Percentiles rank a stretch among this genome's conserved stretches.
Conservation (phyloP, 108 stramenopile species). For the Skeletonema costatum region DNA sequence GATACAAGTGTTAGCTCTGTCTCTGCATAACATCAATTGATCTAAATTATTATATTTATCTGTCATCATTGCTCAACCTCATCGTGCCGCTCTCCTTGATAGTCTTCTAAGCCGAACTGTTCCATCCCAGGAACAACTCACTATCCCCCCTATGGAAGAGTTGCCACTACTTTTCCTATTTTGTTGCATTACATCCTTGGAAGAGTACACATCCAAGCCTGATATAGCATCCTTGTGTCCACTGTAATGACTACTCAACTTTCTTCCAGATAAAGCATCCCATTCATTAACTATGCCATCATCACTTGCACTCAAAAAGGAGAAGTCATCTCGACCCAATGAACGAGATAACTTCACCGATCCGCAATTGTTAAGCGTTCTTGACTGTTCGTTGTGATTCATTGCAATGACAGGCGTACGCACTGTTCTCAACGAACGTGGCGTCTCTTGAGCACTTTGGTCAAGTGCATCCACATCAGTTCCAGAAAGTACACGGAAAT, state of each 20-base stretch:
- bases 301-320: slow-evolving; percentile 62
- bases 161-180: slow-evolving; percentile 16
- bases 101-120: slow-evolving; percentile 70
- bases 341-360: slow-evolving; percentile 33
- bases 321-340: slow-evolving; percentile 47
- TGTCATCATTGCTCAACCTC: no score
- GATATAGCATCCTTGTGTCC: slow-evolving; percentile 72
- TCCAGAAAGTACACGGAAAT: slow-evolving; percentile 74
- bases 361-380: slow-evolving; percentile 37
- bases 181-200: slow-evolving; percentile 25
- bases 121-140: slow-evolving; percentile 88
- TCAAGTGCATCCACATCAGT: slow-evolving; percentile 8
- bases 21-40: no score
- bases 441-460: neutral
- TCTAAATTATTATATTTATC: no score
- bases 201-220: slow-evolving; percentile 48
- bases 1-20: no score
- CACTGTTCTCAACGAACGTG: slow-evolving; percentile 45
- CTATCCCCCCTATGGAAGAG: slow-evolving; percentile 50
- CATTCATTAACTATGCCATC: slow-evolving; percentile 82
- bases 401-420: slow-evolving; percentile 58
- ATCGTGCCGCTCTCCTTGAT: slow-evolving; percentile 7
- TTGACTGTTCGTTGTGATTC: slow-evolving; percentile 32
- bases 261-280: slow-evolving; percentile 66
- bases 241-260: slow-evolving; percentile 49